Evolutionary conservation across 208 protist species (phyloP).

Genomic region (Trypanosomatidae sp.): DNA sequence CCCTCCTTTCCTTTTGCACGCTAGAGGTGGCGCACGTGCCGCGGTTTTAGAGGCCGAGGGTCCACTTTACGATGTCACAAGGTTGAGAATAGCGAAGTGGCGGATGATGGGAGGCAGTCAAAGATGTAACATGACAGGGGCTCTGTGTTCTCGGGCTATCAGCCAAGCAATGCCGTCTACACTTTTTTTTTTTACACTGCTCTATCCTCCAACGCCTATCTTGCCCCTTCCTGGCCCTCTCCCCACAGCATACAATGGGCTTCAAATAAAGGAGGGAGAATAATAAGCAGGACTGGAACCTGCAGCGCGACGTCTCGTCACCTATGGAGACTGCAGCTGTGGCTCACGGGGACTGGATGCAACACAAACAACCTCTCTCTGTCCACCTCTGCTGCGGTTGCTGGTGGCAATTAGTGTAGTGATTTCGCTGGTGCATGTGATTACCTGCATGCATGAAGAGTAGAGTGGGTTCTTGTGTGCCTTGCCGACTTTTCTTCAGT

Average conservation of each 20-base stretch:
- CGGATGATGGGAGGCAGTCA: neutral
- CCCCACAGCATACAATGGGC: neutral
- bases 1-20: neutral
- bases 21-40: neutral
- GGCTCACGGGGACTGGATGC: neutral
- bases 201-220: no score
- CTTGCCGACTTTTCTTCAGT: neutral
- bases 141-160: neutral
- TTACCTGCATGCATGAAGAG: neutral
- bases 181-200: neutral
- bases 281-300: neutral
- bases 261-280: neutral
- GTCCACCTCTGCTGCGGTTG: neutral
- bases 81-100: neutral
- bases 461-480: neutral
- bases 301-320: neutral
- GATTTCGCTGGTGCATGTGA: neutral
- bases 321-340: neutral
- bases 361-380: neutral
- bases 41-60: neutral
- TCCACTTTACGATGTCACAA: neutral
- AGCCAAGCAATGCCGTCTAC: neutral
- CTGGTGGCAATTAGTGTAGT: neutral
- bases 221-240: neutral
- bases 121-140: neutral